phyloP scores from a whole-genome alignment of 169 alveolate genomes.

The Cryptosporidium andersoni region DNA sequence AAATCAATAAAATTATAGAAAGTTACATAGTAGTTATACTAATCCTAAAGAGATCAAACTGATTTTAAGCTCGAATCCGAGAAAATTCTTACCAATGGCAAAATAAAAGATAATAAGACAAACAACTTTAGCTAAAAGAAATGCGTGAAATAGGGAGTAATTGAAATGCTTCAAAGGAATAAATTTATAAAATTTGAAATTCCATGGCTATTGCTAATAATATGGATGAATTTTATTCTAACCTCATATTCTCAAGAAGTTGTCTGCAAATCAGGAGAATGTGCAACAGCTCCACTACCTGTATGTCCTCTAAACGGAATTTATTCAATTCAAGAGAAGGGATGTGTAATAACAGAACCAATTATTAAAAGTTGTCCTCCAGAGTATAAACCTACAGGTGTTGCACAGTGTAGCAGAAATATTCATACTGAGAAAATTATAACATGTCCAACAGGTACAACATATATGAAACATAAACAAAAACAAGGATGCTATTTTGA shows the following conservation, averaged over 20 bases:
- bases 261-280: constrained; percentile 15
- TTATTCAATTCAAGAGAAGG: constrained; percentile 62
- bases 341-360: constrained; percentile 50
- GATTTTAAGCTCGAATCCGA: too few relatives aligned
- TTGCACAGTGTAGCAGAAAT: constrained; percentile 46
- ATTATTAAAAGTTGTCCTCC: constrained; percentile 44
- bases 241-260: not conserved
- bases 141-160: too few relatives aligned
- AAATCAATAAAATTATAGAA: too few relatives aligned
- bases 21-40: too few relatives aligned
- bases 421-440: constrained; percentile 52
- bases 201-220: too few relatives aligned
- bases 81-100: too few relatives aligned
- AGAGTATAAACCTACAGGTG: constrained; percentile 18
- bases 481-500: constrained; percentile 39
- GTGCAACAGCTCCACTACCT: constrained; percentile 42
- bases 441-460: constrained; percentile 45
- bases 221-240: too few relatives aligned
- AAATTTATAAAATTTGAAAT: too few relatives aligned
- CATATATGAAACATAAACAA: constrained; percentile 10
- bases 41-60: too few relatives aligned
- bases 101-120: too few relatives aligned
- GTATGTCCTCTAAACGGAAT: constrained; percentile 45
- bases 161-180: too few relatives aligned
- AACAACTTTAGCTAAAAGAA: too few relatives aligned